These are phyloP conservation scores for Nakataea oryzae DNA, from an alignment of 2,329 filamentous ascomycete genomes.

Conservation along the genomic window DNA sequence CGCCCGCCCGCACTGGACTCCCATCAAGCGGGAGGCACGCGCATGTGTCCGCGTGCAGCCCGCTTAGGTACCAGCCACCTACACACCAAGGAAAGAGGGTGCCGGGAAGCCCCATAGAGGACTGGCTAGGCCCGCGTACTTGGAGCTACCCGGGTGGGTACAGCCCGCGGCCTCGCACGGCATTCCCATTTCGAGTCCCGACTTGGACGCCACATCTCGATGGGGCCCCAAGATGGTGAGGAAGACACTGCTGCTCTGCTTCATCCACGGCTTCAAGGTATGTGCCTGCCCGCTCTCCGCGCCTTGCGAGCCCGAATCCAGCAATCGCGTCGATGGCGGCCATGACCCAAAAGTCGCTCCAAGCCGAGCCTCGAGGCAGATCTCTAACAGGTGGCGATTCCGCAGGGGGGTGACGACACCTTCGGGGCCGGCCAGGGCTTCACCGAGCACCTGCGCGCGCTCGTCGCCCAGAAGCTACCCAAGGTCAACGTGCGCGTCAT, in stretches of 20 bases:
- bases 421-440: constrained; percentile 59
- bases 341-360: neutral
- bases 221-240: constrained; percentile 44
- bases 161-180: neutral
- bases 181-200: neutral
- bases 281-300: neutral
- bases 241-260: constrained; percentile 72
- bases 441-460: constrained; percentile 57
- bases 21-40: no score
- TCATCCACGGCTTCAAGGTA: constrained; percentile 83
- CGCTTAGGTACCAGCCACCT: no score
- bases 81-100: no score
- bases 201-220: neutral
- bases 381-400: neutral
- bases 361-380: neutral
- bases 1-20: no score
- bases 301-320: neutral
- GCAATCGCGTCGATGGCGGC: neutral
- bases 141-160: neutral
- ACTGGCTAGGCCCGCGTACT: no score
- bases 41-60: neutral
- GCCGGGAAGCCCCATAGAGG: no score
- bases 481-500: constrained; percentile 56
- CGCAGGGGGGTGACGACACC: constrained; percentile 64
- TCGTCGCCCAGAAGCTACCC: constrained; percentile 56